phyloP scores from a whole-genome alignment of 495 filamentous ascomycete genomes.

The Beverwykella pulmonaria region DNA sequence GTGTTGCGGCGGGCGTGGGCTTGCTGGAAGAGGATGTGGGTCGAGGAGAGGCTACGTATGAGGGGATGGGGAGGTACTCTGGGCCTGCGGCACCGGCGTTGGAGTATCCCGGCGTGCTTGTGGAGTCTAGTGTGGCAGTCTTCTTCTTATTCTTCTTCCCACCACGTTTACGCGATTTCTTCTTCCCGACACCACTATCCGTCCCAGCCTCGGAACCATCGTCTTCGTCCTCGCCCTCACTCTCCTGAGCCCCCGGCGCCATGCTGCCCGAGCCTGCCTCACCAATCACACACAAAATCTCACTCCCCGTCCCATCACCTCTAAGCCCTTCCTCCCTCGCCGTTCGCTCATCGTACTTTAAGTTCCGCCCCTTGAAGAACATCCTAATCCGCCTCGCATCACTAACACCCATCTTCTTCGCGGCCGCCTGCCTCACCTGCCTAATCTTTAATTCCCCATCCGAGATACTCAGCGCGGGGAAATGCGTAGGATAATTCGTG shows the following conservation, averaged over 20 bases:
- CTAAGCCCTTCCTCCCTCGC: slow-evolving; percentile 71
- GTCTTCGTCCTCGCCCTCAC: slow-evolving; percentile 50
- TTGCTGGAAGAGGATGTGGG: slow-evolving; percentile 35
- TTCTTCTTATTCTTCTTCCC: slow-evolving; percentile 36
- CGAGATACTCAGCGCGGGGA: slow-evolving; percentile 79
- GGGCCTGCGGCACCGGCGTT: slow-evolving; percentile 24
- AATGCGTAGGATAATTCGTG: slow-evolving; percentile 73
- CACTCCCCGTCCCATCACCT: slow-evolving; percentile 67
- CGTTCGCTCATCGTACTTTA: slow-evolving; percentile 66
- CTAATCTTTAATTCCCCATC: slow-evolving; percentile 72
- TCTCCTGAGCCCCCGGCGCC: slow-evolving; percentile 28
- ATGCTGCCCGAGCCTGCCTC: slow-evolving; percentile 41
- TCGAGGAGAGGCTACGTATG: slow-evolving; percentile 52
- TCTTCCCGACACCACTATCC: slow-evolving; percentile 4
- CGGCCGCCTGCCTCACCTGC: slow-evolving; percentile 67
- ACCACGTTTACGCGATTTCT: slow-evolving; percentile 34
- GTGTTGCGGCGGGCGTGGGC: slow-evolving; percentile 44
- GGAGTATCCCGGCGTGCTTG: slow-evolving; percentile 40
- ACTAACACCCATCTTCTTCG: slow-evolving; percentile 61
- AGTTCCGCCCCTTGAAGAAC: slow-evolving; percentile 78
- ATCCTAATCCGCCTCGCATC: slow-evolving; percentile 68
- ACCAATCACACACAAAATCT: slow-evolving; percentile 69
- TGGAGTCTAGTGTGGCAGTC: background rate
- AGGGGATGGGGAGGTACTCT: slow-evolving; percentile 28
- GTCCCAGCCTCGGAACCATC: slow-evolving; percentile 46